Evolutionary conservation across 2,329 filamentous ascomycete species (phyloP).

Genomic region (Penicillium glabrum): DNA sequence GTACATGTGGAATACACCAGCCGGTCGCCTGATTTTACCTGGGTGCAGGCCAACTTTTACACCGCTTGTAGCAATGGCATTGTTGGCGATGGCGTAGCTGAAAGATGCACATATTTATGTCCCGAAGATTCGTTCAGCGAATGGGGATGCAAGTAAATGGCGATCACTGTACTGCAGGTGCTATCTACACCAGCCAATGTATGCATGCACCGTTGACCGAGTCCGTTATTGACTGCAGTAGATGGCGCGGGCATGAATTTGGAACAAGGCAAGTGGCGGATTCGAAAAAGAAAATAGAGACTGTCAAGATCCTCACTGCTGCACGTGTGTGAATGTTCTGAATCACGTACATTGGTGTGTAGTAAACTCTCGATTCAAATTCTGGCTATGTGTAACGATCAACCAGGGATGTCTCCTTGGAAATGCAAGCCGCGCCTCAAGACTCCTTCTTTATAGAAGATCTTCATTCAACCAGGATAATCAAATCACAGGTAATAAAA

Average conservation of each 20-base stretch:
- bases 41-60: neutral
- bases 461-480: neutral
- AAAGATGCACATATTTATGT: neutral
- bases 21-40: neutral
- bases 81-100: neutral
- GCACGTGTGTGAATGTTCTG: neutral
- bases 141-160: neutral
- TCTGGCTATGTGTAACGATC: constrained; percentile 1
- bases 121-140: neutral
- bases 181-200: neutral
- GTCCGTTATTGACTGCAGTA: neutral
- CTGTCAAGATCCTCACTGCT: neutral
- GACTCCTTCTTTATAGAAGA: constrained; percentile 6
- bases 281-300: neutral
- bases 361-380: neutral
- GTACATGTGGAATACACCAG: neutral
- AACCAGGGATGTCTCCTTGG: constrained; percentile 5
- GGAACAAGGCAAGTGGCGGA: neutral
- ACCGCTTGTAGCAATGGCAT: constrained; percentile 4
- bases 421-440: constrained; percentile 7
- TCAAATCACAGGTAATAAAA: neutral
- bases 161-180: neutral
- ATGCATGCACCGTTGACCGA: constrained; percentile 13
- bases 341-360: neutral
- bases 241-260: neutral